A percentile compares a stretch with the other conserved stretches of the same genome.
Evolutionary conservation across 139 green algal genomes (phyloP).

Genomic region (Auxenochlorella pyrenoidosa): DNA sequence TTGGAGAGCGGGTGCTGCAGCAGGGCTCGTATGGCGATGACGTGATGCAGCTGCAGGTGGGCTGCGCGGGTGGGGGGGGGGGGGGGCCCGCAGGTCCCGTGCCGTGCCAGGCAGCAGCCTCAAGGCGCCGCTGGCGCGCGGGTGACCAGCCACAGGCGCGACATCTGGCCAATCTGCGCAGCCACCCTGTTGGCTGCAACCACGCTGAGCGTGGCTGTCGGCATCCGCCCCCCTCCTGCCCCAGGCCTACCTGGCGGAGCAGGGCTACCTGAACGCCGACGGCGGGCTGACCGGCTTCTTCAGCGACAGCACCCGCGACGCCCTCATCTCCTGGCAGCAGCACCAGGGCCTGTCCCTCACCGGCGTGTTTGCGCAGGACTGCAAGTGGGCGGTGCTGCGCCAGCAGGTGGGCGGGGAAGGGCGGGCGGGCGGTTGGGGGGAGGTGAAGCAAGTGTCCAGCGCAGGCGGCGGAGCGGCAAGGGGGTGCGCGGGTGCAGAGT

Average conservation of each 20-base stretch:
- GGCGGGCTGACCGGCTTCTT: slow-evolving; percentile 48
- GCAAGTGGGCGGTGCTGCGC: slow-evolving; percentile 37
- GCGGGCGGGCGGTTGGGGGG: not conserved
- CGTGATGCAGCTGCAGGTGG: slow-evolving; percentile 34
- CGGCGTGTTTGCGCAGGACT: slow-evolving; percentile 31
- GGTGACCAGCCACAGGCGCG: too few relatives aligned
- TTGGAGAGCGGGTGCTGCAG: slow-evolving; percentile 40
- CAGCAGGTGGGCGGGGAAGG: slow-evolving; percentile 18
- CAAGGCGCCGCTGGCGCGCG: too few relatives aligned
- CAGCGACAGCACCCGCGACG: slow-evolving; percentile 36
- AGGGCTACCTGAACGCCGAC: slow-evolving; percentile 29
- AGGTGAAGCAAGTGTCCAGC: too few relatives aligned
- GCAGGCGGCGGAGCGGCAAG: not conserved
- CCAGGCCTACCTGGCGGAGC: slow-evolving; percentile 40
- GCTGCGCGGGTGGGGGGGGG: not conserved
- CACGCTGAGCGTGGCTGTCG: not conserved
- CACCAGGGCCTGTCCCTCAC: slow-evolving; percentile 35
- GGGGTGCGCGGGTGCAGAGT: not conserved
- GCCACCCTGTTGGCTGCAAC: not conserved
- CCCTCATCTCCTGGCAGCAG: slow-evolving; percentile 44
- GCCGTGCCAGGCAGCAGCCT: too few relatives aligned
- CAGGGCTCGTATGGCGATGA: slow-evolving; percentile 42
- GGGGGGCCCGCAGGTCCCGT: too few relatives aligned
- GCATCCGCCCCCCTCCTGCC: not conserved
- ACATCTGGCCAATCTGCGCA: not conserved